phyloP scores from a whole-genome alignment of 1,284 basidiomycete species.

The Marasmius fiardii region DNA sequence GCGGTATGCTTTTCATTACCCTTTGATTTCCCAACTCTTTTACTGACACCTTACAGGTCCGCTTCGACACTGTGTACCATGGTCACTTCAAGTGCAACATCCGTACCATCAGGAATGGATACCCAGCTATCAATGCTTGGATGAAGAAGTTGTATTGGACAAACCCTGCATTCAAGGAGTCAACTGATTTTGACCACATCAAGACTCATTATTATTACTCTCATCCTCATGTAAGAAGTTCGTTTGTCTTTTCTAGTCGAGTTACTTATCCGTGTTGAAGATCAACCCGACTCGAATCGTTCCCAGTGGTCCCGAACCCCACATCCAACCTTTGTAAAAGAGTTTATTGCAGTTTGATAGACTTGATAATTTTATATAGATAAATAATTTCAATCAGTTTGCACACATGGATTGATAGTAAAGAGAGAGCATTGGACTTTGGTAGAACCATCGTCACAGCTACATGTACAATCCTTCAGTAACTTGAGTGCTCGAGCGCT shows the following conservation, averaged over 20 bases:
- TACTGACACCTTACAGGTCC: slow-evolving; percentile 32
- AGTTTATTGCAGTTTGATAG: too few species aligned
- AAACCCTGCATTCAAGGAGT: slow-evolving; percentile 82
- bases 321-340: slow-evolving; percentile 62
- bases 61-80: slow-evolving; percentile 83
- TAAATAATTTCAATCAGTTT: too few species aligned
- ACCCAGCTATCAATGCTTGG: slow-evolving; percentile 72
- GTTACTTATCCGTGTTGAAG: slow-evolving; percentile 28
- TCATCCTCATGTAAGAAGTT: not conserved
- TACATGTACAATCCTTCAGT: too few species aligned
- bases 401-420: too few species aligned
- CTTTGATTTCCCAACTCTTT: not conserved
- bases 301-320: slow-evolving; percentile 68
- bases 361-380: too few species aligned
- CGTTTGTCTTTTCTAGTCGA: not conserved
- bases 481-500: too few species aligned
- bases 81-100: slow-evolving; percentile 95
- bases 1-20: slow-evolving; percentile 53
- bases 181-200: slow-evolving; percentile 88
- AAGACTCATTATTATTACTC: slow-evolving; percentile 76
- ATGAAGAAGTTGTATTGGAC: slow-evolving; percentile 92
- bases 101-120: slow-evolving; percentile 73
- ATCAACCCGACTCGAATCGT: slow-evolving; percentile 76
- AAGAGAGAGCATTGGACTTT: too few species aligned
- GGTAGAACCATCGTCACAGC: too few species aligned